These are phyloP conservation scores for Trichosanthes truncata DNA, from an alignment of 306 rosid genomes.

Conservation along the genomic window DNA sequence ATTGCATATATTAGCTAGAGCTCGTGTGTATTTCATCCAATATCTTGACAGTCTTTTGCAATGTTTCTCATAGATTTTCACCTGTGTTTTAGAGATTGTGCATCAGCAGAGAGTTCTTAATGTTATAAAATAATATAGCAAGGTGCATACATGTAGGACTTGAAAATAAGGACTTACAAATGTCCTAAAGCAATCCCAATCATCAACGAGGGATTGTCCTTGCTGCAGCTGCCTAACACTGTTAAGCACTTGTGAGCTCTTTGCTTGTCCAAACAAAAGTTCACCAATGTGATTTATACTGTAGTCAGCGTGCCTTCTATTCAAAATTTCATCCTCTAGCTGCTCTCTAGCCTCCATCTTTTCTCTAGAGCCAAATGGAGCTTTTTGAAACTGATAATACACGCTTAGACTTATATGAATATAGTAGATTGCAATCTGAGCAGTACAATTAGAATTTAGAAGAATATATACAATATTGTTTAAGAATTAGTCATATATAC, in stretches of 20 bases:
- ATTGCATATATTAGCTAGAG: slow-evolving; percentile 45
- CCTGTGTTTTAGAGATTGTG: slow-evolving; percentile 7
- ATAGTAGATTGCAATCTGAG: not conserved
- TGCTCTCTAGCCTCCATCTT: slow-evolving; percentile 29
- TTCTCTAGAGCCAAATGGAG: slow-evolving; percentile 24
- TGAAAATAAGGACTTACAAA: slow-evolving; percentile 25
- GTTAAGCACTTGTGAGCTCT: slow-evolving; percentile 13
- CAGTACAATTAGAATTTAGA: not conserved
- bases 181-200: slow-evolving; percentile 52
- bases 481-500: slow-evolving; percentile 19
- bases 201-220: slow-evolving; percentile 47
- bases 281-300: slow-evolving; percentile 21
- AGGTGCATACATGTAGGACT: not conserved
- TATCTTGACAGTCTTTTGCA: slow-evolving; percentile 28
- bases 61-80: slow-evolving; percentile 21
- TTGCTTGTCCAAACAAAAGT: slow-evolving; percentile 32
- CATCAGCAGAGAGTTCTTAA: not conserved
- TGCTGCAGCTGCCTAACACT: slow-evolving; percentile 26
- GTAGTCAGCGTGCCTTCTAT: slow-evolving; percentile 25
- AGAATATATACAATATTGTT: not conserved
- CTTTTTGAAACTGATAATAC: slow-evolving; percentile 26
- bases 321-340: slow-evolving; percentile 21
- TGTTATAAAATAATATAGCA: not conserved
- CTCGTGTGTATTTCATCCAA: slow-evolving; percentile 32
- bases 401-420: not conserved